A percentile compares a stretch with the other conserved stretches of the same genome.
phyloP scores from a whole-genome alignment of 2,329 filamentous ascomycete genomes.

The Dactylonectria estremocensis region DNA sequence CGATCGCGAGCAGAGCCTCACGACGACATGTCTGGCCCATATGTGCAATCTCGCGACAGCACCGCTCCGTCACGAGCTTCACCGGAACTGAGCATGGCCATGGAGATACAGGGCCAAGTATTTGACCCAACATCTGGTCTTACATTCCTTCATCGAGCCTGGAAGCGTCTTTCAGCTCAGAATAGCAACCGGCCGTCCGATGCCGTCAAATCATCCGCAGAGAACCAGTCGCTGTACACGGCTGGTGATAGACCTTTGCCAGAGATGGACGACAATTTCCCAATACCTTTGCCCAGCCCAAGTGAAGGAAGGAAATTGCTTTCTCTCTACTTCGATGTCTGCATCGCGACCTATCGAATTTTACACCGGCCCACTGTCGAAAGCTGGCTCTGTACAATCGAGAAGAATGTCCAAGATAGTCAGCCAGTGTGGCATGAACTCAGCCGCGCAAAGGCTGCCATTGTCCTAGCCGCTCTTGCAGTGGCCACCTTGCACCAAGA shows the following conservation, averaged over 20 bases:
- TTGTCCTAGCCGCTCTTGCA: slow-evolving; percentile 65
- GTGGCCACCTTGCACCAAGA: slow-evolving; percentile 63
- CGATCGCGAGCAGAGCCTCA: not conserved
- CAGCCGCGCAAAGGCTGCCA: slow-evolving; percentile 61
- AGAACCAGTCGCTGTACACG: slow-evolving; percentile 62
- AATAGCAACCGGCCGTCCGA: slow-evolving; percentile 50
- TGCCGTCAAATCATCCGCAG: slow-evolving; percentile 40
- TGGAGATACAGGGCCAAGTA: slow-evolving; percentile 67
- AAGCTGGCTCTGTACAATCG: slow-evolving; percentile 61
- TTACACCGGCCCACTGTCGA: slow-evolving; percentile 69
- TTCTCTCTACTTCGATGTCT: slow-evolving; percentile 72
- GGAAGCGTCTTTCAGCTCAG: slow-evolving; percentile 64
- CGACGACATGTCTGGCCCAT: slow-evolving; percentile 11
- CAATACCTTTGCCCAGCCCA: slow-evolving; percentile 57
- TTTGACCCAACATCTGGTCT: slow-evolving; percentile 67
- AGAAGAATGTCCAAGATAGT: slow-evolving; percentile 54
- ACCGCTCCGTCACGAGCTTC: slow-evolving; percentile 58
- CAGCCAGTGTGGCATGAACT: slow-evolving; percentile 57
- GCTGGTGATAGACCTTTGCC: slow-evolving; percentile 67
- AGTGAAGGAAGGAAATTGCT: slow-evolving; percentile 56
- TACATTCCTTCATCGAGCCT: slow-evolving; percentile 68
- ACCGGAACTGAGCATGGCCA: slow-evolving; percentile 60
- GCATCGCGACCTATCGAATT: slow-evolving; percentile 72
- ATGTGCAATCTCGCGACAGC: slow-evolving; percentile 50
- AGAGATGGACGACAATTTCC: slow-evolving; percentile 46